A percentile compares a stretch with the other conserved stretches of the same genome.
Evolutionary conservation across 441 rosid genomes (phyloP).

Genomic region (Euphorbia celastroides): DNA sequence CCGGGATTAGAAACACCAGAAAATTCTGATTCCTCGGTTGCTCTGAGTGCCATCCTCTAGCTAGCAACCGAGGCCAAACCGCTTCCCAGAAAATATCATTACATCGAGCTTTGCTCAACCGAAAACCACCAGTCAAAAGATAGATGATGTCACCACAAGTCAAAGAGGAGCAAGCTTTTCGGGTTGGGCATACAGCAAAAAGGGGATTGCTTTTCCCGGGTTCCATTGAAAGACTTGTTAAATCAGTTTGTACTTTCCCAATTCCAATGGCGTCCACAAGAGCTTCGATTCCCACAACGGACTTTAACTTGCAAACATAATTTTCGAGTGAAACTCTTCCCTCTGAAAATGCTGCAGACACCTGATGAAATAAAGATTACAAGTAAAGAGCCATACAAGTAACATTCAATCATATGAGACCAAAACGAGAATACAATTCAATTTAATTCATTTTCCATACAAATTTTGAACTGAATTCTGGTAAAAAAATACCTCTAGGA

Average conservation of each 20-base stretch:
- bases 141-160: conserved; percentile 52
- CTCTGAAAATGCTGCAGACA: conserved; percentile 53
- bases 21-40: conserved; percentile 42
- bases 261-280: conserved; percentile 71
- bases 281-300: conserved; percentile 42
- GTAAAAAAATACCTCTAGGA: conserved; percentile 38
- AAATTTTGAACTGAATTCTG: conserved; percentile 7
- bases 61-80: conserved; percentile 78
- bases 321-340: conserved; percentile 45
- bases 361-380: conserved; percentile 45
- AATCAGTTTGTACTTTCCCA: conserved; percentile 73
- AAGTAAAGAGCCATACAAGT: conserved; percentile 2
- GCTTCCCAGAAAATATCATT: conserved; percentile 84
- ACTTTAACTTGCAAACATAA: conserved; percentile 39
- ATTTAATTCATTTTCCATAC: conserved; percentile 8
- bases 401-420: too few relatives aligned
- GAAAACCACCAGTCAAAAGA: conserved; percentile 50
- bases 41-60: conserved; percentile 78
- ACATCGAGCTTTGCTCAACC: conserved; percentile 67
- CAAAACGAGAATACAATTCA: too few relatives aligned
- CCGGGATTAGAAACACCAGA: conserved; percentile 62
- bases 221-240: conserved; percentile 43
- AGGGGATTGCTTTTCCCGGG: conserved; percentile 35
- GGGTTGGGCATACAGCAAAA: conserved; percentile 33
- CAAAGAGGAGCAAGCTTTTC: conserved; percentile 54